phyloP scores from a whole-genome alignment of 2,329 filamentous ascomycete species.

The Scorias spongiosa region DNA sequence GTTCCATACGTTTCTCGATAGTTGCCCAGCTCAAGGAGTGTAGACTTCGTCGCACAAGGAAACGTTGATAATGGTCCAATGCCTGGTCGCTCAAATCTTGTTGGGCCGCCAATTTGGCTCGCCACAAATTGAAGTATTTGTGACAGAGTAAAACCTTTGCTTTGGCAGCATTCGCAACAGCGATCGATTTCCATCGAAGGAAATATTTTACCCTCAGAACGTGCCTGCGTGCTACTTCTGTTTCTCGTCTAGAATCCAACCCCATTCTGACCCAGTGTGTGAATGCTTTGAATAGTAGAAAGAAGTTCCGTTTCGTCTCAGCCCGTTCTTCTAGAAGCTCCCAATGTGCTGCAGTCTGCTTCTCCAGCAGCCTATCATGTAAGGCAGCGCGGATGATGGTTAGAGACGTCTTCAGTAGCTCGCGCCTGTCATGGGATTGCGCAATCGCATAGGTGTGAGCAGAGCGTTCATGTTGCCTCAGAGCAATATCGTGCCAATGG shows the following conservation, averaged over 20 bases:
- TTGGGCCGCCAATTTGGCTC: slow-evolving; percentile 14
- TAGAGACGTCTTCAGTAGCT: slow-evolving; percentile 28
- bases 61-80: slow-evolving; percentile 11
- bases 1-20: slow-evolving; percentile 14
- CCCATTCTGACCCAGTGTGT: slow-evolving; percentile 54
- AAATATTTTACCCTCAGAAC: slow-evolving; percentile 56
- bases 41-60: slow-evolving; percentile 14
- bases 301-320: slow-evolving; percentile 47
- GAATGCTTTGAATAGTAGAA: slow-evolving; percentile 48
- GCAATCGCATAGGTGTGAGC: slow-evolving; percentile 25
- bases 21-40: slow-evolving; percentile 10
- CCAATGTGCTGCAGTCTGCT: slow-evolving; percentile 32
- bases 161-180: slow-evolving; percentile 42
- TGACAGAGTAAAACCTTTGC: slow-evolving; percentile 36
- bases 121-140: slow-evolving; percentile 42
- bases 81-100: slow-evolving; percentile 10
- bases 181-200: slow-evolving; percentile 53
- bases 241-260: slow-evolving; percentile 49
- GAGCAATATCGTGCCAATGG: slow-evolving; percentile 31
- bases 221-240: slow-evolving; percentile 52
- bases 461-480: slow-evolving; percentile 14
- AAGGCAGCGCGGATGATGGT: background rate
- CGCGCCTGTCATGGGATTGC: slow-evolving; percentile 33
- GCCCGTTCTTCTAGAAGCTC: slow-evolving; percentile 44
- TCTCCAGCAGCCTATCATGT: slow-evolving; percentile 5